phyloP scores from a whole-genome alignment of 345 rosid genomes.

The Eucalyptus lansdowneana region DNA sequence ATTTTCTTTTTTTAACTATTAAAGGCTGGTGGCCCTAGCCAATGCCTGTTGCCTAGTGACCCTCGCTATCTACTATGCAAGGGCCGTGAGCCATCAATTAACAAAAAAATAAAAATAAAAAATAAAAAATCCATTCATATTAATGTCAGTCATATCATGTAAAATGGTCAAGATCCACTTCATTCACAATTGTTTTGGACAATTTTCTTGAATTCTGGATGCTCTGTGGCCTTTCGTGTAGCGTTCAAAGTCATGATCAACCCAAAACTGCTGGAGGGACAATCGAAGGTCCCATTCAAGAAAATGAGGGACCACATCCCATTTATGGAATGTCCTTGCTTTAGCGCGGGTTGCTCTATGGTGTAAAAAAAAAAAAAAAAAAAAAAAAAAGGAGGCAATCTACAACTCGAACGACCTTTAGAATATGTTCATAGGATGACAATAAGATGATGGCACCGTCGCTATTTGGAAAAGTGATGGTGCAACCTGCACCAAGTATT shows the following conservation, averaged over 20 bases:
- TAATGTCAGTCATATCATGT: rapidly evolving
- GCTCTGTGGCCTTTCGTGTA: neutral
- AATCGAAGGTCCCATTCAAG: neutral
- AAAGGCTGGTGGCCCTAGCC: neutral
- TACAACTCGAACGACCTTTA: neutral
- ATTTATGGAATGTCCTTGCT: neutral
- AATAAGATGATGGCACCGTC: no score
- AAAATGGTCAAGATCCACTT: neutral
- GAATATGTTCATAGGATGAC: neutral
- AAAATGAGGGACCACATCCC: neutral
- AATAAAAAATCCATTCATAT: no score
- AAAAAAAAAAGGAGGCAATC: neutral
- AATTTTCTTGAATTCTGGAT: neutral
- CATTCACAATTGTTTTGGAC: neutral
- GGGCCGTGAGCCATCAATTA: no score
- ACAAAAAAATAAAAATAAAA: no score
- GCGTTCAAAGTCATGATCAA: neutral
- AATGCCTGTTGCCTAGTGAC: neutral
- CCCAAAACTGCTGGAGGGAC: neutral
- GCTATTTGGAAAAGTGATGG: no score
- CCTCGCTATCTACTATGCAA: neutral
- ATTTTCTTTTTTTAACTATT: no score
- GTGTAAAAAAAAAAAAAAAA: no score
- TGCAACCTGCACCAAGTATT: no score
- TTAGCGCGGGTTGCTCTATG: neutral